Evolutionary conservation across 495 filamentous ascomycete genomes (phyloP).

Genomic region (Aspergillus panamensis): DNA sequence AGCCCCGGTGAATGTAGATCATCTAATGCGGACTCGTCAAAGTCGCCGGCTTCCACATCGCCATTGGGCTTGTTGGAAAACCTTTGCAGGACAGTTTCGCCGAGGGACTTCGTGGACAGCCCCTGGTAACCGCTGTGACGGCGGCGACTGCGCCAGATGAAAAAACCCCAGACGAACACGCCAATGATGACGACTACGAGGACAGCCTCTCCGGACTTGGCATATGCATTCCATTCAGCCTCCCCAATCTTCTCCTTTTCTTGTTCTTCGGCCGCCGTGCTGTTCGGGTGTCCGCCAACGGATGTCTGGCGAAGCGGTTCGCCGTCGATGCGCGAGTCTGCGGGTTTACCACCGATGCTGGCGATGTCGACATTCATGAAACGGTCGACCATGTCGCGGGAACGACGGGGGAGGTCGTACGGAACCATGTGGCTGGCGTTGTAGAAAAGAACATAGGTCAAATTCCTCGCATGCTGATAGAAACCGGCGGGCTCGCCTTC

Average conservation of each 20-base stretch:
- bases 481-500: slow-evolving; percentile 86
- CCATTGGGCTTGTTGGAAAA: slow-evolving; percentile 47
- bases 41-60: slow-evolving; percentile 81
- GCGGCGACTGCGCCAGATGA: slow-evolving; percentile 75
- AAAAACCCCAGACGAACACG: slow-evolving; percentile 75
- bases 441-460: slow-evolving; percentile 94
- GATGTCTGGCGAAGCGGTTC: slow-evolving; percentile 79
- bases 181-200: slow-evolving; percentile 80
- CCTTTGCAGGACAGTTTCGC: slow-evolving; percentile 33
- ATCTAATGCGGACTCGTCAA: slow-evolving; percentile 85
- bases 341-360: slow-evolving; percentile 79
- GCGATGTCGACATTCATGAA: slow-evolving; percentile 93
- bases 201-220: slow-evolving; percentile 84
- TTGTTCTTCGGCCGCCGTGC: slow-evolving; percentile 65
- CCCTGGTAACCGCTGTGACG: slow-evolving; percentile 46
- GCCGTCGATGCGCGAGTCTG: slow-evolving; percentile 85
- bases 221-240: slow-evolving; percentile 90
- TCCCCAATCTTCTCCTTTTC: slow-evolving; percentile 74
- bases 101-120: slow-evolving; percentile 33
- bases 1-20: slow-evolving; percentile 55
- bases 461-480: slow-evolving; percentile 89
- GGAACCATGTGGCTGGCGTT: slow-evolving; percentile 98
- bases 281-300: slow-evolving; percentile 84
- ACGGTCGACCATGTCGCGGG: slow-evolving; percentile 93
- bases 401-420: slow-evolving; percentile 82